phyloP scores from a whole-genome alignment of 2,329 filamentous ascomycete species.

The Colletotrichum destructivum region DNA sequence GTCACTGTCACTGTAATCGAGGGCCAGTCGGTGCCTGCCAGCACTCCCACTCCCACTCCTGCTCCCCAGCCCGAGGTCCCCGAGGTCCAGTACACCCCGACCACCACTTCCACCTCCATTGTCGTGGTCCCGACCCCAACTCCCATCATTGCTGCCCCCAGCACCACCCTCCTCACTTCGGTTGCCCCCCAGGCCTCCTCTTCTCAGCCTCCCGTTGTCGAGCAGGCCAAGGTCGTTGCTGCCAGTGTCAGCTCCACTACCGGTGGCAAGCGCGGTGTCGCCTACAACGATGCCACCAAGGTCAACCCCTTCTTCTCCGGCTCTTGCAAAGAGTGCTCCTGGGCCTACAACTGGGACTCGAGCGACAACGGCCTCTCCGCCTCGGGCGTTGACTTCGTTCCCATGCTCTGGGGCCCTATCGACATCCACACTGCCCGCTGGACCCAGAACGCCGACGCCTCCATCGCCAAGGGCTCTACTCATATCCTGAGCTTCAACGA shows the following conservation, averaged over 20 bases:
- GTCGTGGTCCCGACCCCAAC: slow-evolving; percentile 18
- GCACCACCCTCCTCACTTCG: slow-evolving; percentile 45
- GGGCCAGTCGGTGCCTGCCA: slow-evolving; percentile 44
- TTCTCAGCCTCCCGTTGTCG: slow-evolving; percentile 25
- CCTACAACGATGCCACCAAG: slow-evolving; percentile 74
- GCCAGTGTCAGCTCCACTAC: slow-evolving; percentile 41
- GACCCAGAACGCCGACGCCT: slow-evolving; percentile 63
- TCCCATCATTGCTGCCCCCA: slow-evolving; percentile 27
- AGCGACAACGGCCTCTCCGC: slow-evolving; percentile 57
- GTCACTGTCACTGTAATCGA: slow-evolving; percentile 61
- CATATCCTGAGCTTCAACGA: slow-evolving; percentile 81
- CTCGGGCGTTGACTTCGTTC: slow-evolving; percentile 70
- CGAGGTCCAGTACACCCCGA: slow-evolving; percentile 28
- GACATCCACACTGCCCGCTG: slow-evolving; percentile 64
- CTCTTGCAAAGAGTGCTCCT: slow-evolving; percentile 62
- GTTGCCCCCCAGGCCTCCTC: slow-evolving; percentile 34
- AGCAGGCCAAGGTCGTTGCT: slow-evolving; percentile 43
- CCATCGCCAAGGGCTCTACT: slow-evolving; percentile 68
- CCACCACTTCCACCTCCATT: slow-evolving; percentile 38
- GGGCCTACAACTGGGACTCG: slow-evolving; percentile 80
- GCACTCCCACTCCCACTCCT: slow-evolving; percentile 25
- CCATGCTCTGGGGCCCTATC: slow-evolving; percentile 75
- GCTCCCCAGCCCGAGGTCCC: slow-evolving; percentile 25
- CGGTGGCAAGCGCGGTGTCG: slow-evolving; percentile 75
- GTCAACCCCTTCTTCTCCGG: slow-evolving; percentile 64